Evolutionary conservation across 257 asterid genomes (phyloP).

Genomic region (Agastache rugosa): DNA sequence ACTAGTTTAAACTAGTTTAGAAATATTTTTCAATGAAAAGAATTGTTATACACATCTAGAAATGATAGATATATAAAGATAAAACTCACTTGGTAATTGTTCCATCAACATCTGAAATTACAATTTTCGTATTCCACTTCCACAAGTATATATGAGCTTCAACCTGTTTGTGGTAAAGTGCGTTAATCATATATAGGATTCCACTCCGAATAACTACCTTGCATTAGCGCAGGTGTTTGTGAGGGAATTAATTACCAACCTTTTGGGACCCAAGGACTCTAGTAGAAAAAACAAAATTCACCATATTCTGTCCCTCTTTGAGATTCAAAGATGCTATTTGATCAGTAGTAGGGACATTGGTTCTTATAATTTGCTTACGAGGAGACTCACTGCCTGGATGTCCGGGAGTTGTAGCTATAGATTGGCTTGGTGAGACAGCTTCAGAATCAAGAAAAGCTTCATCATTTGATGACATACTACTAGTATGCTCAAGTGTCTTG

Average conservation of each 20-base stretch:
- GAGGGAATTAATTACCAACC: conserved; percentile 45
- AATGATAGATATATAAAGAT: background rate
- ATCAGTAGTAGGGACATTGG: conserved; percentile 88
- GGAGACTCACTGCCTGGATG: conserved; percentile 60
- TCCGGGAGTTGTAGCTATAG: conserved; percentile 43
- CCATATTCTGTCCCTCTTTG: conserved; percentile 96
- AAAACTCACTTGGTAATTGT: conserved; percentile 90
- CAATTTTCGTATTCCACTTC: conserved; percentile 97
- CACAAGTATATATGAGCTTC: conserved; percentile 99
- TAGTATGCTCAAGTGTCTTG: conserved; percentile 68
- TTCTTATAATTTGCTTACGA: conserved; percentile 82
- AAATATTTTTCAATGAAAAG: background rate
- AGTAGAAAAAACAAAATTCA: conserved; percentile 79
- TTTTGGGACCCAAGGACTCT: conserved; percentile 93
- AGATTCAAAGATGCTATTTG: conserved; percentile 89
- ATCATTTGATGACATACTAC: conserved; percentile 60
- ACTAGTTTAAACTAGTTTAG: background rate
- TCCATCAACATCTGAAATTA: conserved; percentile 98
- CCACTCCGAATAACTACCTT: conserved; percentile 19
- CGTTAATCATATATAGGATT: conserved; percentile 11
- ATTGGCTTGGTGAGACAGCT: conserved; percentile 52
- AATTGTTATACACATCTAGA: background rate
- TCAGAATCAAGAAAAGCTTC: conserved; percentile 72
- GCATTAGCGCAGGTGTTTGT: conserved; percentile 24
- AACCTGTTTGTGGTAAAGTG: conserved; percentile 55